phyloP scores from a whole-genome alignment of 139 green algal genomes.

The Tetraselmis chui region DNA sequence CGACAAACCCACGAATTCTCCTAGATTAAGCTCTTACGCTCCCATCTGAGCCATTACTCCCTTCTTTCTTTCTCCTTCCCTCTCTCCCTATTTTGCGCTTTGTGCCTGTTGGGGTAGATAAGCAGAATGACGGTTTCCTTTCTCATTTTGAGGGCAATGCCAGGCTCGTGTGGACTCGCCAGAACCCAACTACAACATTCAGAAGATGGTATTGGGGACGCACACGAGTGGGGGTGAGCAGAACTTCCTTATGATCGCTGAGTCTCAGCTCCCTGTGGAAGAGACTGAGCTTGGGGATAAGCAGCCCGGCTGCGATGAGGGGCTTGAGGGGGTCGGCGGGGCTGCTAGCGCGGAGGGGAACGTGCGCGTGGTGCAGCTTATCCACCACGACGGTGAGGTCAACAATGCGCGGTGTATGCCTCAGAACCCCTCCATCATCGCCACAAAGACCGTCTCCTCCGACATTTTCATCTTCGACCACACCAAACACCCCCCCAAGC shows the following conservation, averaged over 20 bases:
- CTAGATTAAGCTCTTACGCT: too few species aligned
- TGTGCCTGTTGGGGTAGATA: too few species aligned
- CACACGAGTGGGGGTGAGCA: conserved; percentile 97
- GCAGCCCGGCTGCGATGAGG: conserved; percentile 84
- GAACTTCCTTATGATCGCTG: conserved; percentile 96
- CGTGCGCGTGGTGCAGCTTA: conserved; percentile 88
- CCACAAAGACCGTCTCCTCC: conserved; percentile 88
- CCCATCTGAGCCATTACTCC: too few species aligned
- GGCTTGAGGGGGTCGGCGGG: conserved; percentile 80
- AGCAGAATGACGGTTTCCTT: too few species aligned
- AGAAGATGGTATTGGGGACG: conserved; percentile 93
- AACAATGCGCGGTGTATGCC: conserved; percentile 81
- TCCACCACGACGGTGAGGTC: conserved; percentile 98
- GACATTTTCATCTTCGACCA: conserved; percentile 98
- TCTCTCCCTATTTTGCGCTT: too few species aligned
- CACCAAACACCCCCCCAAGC: conserved; percentile 90
- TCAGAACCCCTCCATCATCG: conserved; percentile 89
- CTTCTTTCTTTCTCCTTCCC: too few species aligned
- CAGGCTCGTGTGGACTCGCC: conserved; percentile 17
- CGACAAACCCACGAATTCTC: too few species aligned
- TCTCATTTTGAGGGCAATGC: too few species aligned
- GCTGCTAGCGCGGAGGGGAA: conserved; percentile 77
- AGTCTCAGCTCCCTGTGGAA: conserved; percentile 87
- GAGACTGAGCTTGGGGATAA: conserved; percentile 61
- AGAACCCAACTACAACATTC: conserved; percentile 78